Base-by-base conservation (phyloP, 345 rosid species). In the Combretum micranthum region DNA sequence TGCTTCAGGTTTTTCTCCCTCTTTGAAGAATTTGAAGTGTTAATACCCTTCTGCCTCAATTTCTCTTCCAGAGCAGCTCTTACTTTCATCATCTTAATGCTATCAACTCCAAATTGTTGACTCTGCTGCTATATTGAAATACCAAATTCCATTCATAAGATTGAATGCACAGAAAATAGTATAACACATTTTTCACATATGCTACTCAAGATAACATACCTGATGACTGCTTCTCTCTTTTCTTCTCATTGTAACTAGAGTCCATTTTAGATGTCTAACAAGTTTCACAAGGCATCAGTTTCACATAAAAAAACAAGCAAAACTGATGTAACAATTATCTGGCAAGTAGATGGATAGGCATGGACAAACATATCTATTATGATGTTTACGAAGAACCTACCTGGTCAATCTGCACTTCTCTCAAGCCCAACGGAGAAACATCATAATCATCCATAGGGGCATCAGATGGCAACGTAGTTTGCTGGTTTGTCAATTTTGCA, bases 1-100 rank as follows among this genome's bases (percentile, higher is more conserved):
- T 59, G 83, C 59, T 78, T 92, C 72, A 59, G 75, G 47, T 54
- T 57, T 67, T 75, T 81, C 61, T 81, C 71, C 52, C 68, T 57
- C 71, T 78, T 88, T 3, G 79, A 60, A 59, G 71, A 62, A 45
- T 67, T 52, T 32, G 82, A 75, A 47, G 80, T 68, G 56, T 81
- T 53, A 22, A 69, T 68, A 62, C 83, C 83, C 62, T 71, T 84
- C 72, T 75, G 77, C 78, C 77, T 92, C 72, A 88, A 57, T 59
- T 83, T 92, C 70, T 84, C 88, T 60, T 86, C 96, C 44, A 92
- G 85, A 18, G 82, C 83, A 44, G 97, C 97, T 78, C 98, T 79
- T 22, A 86, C 74, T 67, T 79, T 80, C 51, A 92, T 58, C 97
- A 92, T 92, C 73, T 89, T 80, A 77, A 63, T 71, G 77, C 98